A percentile compares a stretch with the other conserved stretches of the same genome.
These are phyloP conservation scores for Brassica rapa DNA, from an alignment of 345 rosid species.

Conservation along the genomic window DNA sequence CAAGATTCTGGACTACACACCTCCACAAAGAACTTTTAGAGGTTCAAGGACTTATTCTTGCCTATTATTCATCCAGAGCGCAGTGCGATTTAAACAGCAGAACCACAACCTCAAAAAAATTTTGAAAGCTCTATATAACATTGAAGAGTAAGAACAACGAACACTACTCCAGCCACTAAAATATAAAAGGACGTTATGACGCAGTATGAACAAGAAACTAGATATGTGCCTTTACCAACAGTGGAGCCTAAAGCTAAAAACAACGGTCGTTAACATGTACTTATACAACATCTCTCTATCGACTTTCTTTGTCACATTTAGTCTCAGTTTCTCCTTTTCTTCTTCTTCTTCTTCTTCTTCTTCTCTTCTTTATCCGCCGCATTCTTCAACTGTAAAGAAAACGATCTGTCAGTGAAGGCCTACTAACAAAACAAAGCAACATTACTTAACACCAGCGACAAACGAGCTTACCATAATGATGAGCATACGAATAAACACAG, in stretches of 20 bases:
- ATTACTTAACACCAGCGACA: too few relatives aligned
- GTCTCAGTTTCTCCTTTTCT: conserved; percentile 55
- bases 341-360: conserved; percentile 46
- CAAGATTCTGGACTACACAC: background rate
- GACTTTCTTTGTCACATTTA: background rate
- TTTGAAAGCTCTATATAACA: too few relatives aligned
- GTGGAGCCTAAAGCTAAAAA: background rate
- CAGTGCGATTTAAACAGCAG: background rate
- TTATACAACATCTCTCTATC: background rate
- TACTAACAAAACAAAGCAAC: background rate
- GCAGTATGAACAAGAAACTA: too few relatives aligned
- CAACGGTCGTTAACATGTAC: background rate
- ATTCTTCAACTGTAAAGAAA: conserved; percentile 62
- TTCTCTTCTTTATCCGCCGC: conserved; percentile 61
- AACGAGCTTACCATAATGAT: conserved; percentile 64
- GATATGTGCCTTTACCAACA: background rate
- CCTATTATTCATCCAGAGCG: background rate
- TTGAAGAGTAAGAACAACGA: background rate
- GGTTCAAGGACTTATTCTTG: background rate
- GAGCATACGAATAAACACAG: conserved; percentile 77
- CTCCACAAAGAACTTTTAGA: background rate
- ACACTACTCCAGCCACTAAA: background rate
- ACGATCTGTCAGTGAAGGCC: background rate
- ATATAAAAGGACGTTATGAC: background rate
- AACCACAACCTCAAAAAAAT: too few relatives aligned